Base-by-base conservation (phyloP, 495 filamentous ascomycete species). In the Pseudotulostoma volvatum region DNA sequence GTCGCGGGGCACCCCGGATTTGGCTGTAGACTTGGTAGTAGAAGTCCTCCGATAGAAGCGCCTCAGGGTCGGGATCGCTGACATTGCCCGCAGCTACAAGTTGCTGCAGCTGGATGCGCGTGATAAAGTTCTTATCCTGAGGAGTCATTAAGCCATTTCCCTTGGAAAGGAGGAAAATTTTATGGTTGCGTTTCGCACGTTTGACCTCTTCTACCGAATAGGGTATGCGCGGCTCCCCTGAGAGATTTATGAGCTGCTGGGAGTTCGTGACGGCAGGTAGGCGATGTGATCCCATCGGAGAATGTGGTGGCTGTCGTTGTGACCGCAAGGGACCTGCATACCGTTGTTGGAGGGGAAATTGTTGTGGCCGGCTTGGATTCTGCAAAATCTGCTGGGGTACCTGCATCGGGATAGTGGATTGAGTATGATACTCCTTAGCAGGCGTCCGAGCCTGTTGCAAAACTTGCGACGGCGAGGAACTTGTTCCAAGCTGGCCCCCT, bases 111-210 rank as follows among this genome's bases (percentile, higher is more conserved):
- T 99, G 90, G 37, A 99, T 96, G 9, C 92, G 76, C 7, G 92
- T 95, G 41, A 99, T 90, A 54, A 95, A 99, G 51, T 95, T 99
- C 68, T 99, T 99, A 59, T 99, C 90, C 52, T 93, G 85, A 2
- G 92, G 92, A 14, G 92, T 96, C 90, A 99, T 99, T 39, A 99
- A 55, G 18, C 90, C 92, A 51, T 99, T 96, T 49, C 92, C 87
- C 48, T 78, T 82, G 5, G 92, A 93, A 17, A 99, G 64, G 17
- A 90, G 70, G 49, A 82, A 84, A 38, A 99, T 99, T 64, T 99
- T 99, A 64, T 96, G 88, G 52, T 96, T 96, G 20, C 90, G 76
- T 61, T 99, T 99, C 2, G 92, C 83, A 34, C 92, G 75, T 59
- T 85, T 93, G 7, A 88, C 86, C 53, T 96, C 90, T 47, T 93